Percentiles rank a stretch among this genome's conserved stretches.
Evolutionary conservation across 495 filamentous ascomycete genomes (phyloP).

Genomic region (Penicillium cataractarum): DNA sequence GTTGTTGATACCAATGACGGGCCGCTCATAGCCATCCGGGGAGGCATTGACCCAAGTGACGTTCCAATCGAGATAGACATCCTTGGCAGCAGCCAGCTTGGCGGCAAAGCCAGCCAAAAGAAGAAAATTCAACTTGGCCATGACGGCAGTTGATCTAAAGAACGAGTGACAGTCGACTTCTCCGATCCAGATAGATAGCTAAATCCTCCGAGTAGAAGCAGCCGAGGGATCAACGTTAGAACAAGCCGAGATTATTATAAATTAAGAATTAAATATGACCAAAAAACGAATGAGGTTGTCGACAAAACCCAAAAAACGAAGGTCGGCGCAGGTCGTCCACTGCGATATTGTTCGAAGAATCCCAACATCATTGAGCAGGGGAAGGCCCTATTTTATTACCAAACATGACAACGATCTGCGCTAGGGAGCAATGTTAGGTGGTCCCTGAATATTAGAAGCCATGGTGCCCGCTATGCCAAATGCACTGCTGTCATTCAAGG

Average conservation of each 20-base stretch:
- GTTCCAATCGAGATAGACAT: slow-evolving; percentile 63
- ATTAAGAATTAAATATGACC: slow-evolving; percentile 7
- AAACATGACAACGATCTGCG: slow-evolving; percentile 21
- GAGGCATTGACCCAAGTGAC: slow-evolving; percentile 80
- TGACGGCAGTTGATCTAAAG: slow-evolving; percentile 19
- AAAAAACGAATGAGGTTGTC: slow-evolving; percentile 16
- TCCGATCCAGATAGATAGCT: slow-evolving; percentile 20
- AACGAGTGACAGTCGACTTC: slow-evolving; percentile 24
- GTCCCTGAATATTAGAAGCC: slow-evolving; percentile 1
- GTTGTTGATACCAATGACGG: slow-evolving; percentile 80
- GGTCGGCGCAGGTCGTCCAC: slow-evolving; percentile 18
- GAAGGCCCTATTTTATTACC: slow-evolving; percentile 17
- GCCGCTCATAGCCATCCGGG: slow-evolving; percentile 74
- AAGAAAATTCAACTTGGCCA: slow-evolving; percentile 29
- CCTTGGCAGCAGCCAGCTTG: slow-evolving; percentile 33
- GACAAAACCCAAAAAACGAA: slow-evolving; percentile 18
- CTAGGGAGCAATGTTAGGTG: slow-evolving; percentile 26
- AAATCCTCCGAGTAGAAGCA: slow-evolving; percentile 24
- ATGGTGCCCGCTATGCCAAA: slow-evolving; percentile 11
- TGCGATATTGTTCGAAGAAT: slow-evolving; percentile 13
- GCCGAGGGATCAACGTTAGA: slow-evolving; percentile 15
- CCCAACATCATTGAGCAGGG: background rate
- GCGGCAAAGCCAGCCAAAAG: slow-evolving; percentile 28
- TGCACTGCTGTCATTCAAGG: slow-evolving; percentile 20
- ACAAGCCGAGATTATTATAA: slow-evolving; percentile 2